A percentile compares a stretch with the other conserved stretches of the same genome.
phyloP scores from a whole-genome alignment of 306 rosid genomes.

The Corylus heterophylla region DNA sequence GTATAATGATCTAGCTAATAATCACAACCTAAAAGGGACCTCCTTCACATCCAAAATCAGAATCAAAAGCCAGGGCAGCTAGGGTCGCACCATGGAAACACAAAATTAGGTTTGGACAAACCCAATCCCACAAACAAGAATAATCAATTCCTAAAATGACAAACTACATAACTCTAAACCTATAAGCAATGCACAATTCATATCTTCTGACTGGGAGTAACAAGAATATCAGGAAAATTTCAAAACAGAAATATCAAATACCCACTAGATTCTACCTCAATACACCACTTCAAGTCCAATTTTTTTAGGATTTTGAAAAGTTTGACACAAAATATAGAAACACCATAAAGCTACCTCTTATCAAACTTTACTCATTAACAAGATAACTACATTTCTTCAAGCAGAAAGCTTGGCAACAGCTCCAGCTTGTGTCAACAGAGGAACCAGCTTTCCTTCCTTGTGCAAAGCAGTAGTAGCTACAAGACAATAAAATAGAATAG shows the following conservation, averaged over 20 bases:
- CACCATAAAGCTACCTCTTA: background rate
- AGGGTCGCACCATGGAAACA: background rate
- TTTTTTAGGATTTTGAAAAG: background rate
- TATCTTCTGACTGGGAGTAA: background rate
- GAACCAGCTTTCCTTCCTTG: slow-evolving; percentile 63
- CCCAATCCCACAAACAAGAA: background rate
- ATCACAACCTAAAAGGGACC: background rate
- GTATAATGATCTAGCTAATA: background rate
- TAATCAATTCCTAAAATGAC: background rate
- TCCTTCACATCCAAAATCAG: background rate
- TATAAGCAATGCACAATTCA: background rate
- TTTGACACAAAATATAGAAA: background rate
- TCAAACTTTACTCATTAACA: background rate
- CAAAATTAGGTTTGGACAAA: background rate
- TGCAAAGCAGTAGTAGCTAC: slow-evolving; percentile 62
- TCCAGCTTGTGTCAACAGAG: slow-evolving; percentile 69
- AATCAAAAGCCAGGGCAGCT: too few relatives aligned
- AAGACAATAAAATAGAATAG: slow-evolving; percentile 25
- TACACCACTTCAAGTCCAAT: slow-evolving; percentile 7
- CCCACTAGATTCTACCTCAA: background rate
- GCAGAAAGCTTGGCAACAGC: slow-evolving; percentile 45
- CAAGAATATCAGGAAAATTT: background rate
- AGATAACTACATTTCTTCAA: slow-evolving; percentile 6
- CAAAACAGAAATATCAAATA: background rate
- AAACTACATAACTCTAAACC: background rate